These are phyloP conservation scores for Clavispora vitiphila DNA, from an alignment of 805 yeast species.

Conservation along the genomic window DNA sequence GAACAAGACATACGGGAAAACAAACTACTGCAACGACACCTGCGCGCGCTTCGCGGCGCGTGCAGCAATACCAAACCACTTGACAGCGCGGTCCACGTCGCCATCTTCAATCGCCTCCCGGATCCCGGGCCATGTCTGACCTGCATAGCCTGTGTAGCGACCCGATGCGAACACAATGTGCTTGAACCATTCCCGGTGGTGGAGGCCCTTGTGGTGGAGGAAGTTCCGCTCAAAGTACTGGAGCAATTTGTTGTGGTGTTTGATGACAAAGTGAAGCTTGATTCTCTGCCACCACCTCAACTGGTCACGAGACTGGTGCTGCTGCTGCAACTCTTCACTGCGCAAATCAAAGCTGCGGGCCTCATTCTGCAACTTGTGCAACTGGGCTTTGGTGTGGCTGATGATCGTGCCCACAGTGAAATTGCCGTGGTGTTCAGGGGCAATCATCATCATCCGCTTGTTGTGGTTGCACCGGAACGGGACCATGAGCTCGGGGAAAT, in stretches of 20 bases:
- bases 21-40: slow-evolving; percentile 2
- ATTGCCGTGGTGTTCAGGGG: slow-evolving; percentile 6
- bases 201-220: slow-evolving; percentile 42
- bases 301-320: slow-evolving; percentile 26
- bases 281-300: slow-evolving; percentile 34
- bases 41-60: slow-evolving; percentile 28
- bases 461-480: slow-evolving; percentile 7
- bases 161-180: slow-evolving; percentile 63
- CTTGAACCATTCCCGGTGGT: slow-evolving; percentile 54
- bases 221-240: slow-evolving; percentile 53
- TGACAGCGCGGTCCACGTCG: slow-evolving; percentile 40
- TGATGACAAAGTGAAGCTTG: slow-evolving; percentile 25
- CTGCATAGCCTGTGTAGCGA: slow-evolving; percentile 44
- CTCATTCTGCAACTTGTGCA: slow-evolving; percentile 17
- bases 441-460: slow-evolving; percentile 5
- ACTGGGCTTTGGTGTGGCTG: slow-evolving; percentile 19
- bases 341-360: slow-evolving; percentile 26
- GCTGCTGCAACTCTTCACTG: slow-evolving; percentile 22
- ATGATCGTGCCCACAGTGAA: slow-evolving; percentile 22
- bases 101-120: slow-evolving; percentile 47
- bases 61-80: slow-evolving; percentile 43
- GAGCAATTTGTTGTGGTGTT: slow-evolving; percentile 30
- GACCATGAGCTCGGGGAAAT: slow-evolving; percentile 14
- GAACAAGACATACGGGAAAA: background rate
- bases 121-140: slow-evolving; percentile 55